These are phyloP conservation scores for Saccharomycopsis sp. DNA, from an alignment of 805 yeast species.

Conservation along the genomic window DNA sequence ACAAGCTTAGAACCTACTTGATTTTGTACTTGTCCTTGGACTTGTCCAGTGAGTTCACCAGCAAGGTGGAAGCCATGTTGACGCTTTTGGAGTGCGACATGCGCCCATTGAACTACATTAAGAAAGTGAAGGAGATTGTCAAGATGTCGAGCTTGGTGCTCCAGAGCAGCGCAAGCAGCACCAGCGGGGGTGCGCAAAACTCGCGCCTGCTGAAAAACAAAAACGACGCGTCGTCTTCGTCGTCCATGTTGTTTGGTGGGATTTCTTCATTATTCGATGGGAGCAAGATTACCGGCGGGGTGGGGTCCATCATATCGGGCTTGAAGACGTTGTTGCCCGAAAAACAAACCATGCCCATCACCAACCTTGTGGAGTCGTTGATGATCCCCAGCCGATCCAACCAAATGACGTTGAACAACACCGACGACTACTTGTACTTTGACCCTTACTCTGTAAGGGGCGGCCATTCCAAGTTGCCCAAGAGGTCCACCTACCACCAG, in stretches of 20 bases:
- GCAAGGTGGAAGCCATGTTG: constrained; percentile 58
- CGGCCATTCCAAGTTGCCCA: constrained; percentile 81
- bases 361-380: constrained; percentile 83
- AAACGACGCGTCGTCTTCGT: constrained; percentile 22
- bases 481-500: constrained; percentile 70
- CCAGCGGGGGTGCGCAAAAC: constrained; percentile 17
- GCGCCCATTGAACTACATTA: constrained; percentile 60
- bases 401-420: constrained; percentile 53
- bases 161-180: background rate
- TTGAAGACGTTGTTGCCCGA: constrained; percentile 82
- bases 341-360: constrained; percentile 78
- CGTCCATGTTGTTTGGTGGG: constrained; percentile 61
- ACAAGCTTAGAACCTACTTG: constrained; percentile 82
- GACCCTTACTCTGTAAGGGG: constrained; percentile 87
- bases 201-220: too few species aligned
- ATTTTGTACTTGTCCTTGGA: constrained; percentile 57
- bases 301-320: constrained; percentile 81
- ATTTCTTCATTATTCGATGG: constrained; percentile 76
- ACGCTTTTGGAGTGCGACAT: constrained; percentile 50
- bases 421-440: constrained; percentile 84
- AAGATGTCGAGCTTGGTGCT: constrained; percentile 41
- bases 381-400: constrained; percentile 72
- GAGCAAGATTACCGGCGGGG: constrained; percentile 67
- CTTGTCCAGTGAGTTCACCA: constrained; percentile 38
- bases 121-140: constrained; percentile 70